These are phyloP conservation scores for Skeletonema marinoi DNA, from an alignment of 108 stramenopile genomes.

Conservation along the genomic window DNA sequence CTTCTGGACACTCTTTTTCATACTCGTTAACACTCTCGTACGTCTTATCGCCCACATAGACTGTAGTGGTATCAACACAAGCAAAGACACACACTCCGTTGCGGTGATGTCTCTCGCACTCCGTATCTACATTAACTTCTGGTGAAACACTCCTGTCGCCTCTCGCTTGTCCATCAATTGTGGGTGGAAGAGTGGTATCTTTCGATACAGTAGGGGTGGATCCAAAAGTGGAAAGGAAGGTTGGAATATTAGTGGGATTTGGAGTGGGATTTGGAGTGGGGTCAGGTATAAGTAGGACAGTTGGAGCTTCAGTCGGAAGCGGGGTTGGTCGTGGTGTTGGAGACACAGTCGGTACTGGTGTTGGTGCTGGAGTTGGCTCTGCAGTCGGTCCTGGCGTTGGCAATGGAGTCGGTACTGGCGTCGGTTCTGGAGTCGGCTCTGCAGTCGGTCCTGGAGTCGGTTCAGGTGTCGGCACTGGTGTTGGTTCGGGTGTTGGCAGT, in stretches of 20 bases:
- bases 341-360: not conserved
- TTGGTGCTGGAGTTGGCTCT: not conserved
- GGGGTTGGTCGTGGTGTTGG: not conserved
- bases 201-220: slow-evolving; percentile 31
- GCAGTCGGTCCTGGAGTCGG: not conserved
- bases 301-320: not conserved
- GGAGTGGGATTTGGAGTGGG: slow-evolving; percentile 1
- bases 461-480: slow-evolving; percentile 1
- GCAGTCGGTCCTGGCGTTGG: not conserved
- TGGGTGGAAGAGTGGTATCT: slow-evolving; percentile 28
- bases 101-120: not conserved
- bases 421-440: not conserved
- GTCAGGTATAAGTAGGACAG: not conserved
- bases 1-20: not conserved
- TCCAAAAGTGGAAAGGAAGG: slow-evolving; percentile 8
- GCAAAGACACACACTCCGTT: not conserved
- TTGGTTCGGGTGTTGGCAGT: not conserved
- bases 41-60: not conserved
- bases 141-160: not conserved
- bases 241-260: slow-evolving; percentile 13
- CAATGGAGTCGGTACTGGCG: not conserved
- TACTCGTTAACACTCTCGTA: not conserved
- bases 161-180: not conserved
- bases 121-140: not conserved
- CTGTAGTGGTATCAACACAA: not conserved